Evolutionary conservation across 805 yeast genomes (phyloP).

Genomic region (Kodamaea sagamina): DNA sequence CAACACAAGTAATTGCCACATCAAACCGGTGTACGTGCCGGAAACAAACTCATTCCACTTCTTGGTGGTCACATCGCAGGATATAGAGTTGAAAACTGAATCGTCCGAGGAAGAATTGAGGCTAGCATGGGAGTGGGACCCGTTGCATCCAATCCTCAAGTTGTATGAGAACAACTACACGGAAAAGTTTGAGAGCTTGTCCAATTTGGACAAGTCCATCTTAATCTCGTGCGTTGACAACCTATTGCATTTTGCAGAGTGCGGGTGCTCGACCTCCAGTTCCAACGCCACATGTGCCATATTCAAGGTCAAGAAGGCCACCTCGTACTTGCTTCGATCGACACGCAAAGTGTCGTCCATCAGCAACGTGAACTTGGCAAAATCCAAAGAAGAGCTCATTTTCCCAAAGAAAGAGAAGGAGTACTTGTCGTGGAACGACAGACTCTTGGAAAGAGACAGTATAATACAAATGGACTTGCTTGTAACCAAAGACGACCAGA

Average conservation of each 20-base stretch:
- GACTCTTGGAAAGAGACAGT: slow-evolving; percentile 34
- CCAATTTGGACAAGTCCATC: slow-evolving; percentile 53
- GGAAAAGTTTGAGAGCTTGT: slow-evolving; percentile 52
- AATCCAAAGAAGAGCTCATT: slow-evolving; percentile 42
- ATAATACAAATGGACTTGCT: slow-evolving; percentile 23
- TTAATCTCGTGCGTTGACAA: slow-evolving; percentile 64
- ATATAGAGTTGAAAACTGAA: slow-evolving; percentile 41
- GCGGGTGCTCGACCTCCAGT: slow-evolving; percentile 54
- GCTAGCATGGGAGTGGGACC: slow-evolving; percentile 89
- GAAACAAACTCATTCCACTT: slow-evolving; percentile 49
- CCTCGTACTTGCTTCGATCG: slow-evolving; percentile 59
- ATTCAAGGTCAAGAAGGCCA: slow-evolving; percentile 60
- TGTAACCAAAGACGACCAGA: slow-evolving; percentile 15
- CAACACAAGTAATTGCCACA: slow-evolving; percentile 63
- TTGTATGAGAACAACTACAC: slow-evolving; percentile 36
- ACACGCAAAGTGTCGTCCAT: slow-evolving; percentile 52
- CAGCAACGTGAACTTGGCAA: slow-evolving; percentile 34
- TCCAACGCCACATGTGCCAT: slow-evolving; percentile 53
- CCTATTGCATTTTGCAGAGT: slow-evolving; percentile 61
- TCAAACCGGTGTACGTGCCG: slow-evolving; percentile 49
- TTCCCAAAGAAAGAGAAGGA: slow-evolving; percentile 30
- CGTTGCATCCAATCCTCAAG: slow-evolving; percentile 67
- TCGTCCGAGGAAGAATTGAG: slow-evolving; percentile 69
- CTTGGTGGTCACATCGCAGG: slow-evolving; percentile 55
- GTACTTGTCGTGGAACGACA: slow-evolving; percentile 40